phyloP scores from a whole-genome alignment of 352 stramenopile genomes.

The Bremia lactucae region DNA sequence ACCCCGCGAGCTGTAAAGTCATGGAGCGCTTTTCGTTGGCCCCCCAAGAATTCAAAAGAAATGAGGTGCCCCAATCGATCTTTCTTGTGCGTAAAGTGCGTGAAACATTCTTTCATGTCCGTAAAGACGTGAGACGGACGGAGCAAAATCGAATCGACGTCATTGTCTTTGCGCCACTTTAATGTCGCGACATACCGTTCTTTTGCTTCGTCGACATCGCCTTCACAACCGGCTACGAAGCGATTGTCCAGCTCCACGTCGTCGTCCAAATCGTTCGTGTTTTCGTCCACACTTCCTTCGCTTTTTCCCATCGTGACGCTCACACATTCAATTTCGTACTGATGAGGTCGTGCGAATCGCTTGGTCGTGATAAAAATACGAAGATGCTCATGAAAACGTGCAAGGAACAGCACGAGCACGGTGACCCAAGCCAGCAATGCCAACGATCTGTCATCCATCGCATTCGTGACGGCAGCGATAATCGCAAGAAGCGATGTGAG shows the following conservation, averaged over 20 bases:
- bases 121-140: slow-evolving; percentile 42
- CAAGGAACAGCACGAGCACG: slow-evolving; percentile 41
- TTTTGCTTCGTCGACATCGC: slow-evolving; percentile 58
- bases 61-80: slow-evolving; percentile 49
- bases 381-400: slow-evolving; percentile 44
- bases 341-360: slow-evolving; percentile 27
- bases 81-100: slow-evolving; percentile 59
- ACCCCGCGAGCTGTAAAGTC: slow-evolving; percentile 42
- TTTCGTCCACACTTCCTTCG: slow-evolving; percentile 14
- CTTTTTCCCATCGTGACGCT: slow-evolving; percentile 37
- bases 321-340: slow-evolving; percentile 29
- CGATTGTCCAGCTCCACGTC: slow-evolving; percentile 41
- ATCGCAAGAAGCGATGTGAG: slow-evolving; percentile 34
- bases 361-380: slow-evolving; percentile 41
- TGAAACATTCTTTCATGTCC: slow-evolving; percentile 51
- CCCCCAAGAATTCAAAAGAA: slow-evolving; percentile 45
- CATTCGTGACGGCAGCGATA: slow-evolving; percentile 31
- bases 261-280: slow-evolving; percentile 21
- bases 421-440: slow-evolving; percentile 43
- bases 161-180: slow-evolving; percentile 56
- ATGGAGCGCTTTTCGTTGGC: slow-evolving; percentile 50
- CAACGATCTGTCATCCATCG: slow-evolving; percentile 28
- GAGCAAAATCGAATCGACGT: slow-evolving; percentile 59
- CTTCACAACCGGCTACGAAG: slow-evolving; percentile 59
- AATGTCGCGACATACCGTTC: slow-evolving; percentile 45